These are phyloP conservation scores for Trametes hirsuta DNA, from an alignment of 1,284 basidiomycete species.

Conservation along the genomic window DNA sequence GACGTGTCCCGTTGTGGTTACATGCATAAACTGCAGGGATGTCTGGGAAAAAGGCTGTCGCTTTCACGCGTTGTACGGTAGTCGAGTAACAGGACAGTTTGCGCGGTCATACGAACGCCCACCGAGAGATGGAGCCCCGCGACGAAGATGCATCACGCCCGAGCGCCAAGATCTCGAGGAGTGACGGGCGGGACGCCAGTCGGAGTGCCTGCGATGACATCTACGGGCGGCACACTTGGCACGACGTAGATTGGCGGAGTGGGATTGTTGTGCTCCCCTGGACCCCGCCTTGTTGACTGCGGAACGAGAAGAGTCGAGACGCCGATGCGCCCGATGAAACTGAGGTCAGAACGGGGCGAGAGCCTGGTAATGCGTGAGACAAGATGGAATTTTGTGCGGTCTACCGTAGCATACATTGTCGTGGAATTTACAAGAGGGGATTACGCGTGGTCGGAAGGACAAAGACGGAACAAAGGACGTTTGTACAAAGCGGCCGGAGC, in stretches of 20 bases:
- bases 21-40: background rate
- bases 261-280: background rate
- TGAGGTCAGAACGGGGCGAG: background rate
- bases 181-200: background rate
- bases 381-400: background rate
- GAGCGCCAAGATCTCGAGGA: too few species aligned
- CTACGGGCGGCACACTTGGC: conserved; percentile 1
- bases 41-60: conserved; percentile 1
- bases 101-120: too few species aligned
- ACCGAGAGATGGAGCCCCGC: too few species aligned
- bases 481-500: conserved; percentile 4
- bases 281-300: too few species aligned
- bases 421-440: conserved; percentile 4
- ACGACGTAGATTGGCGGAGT: conserved; percentile 6
- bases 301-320: too few species aligned
- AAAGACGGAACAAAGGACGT: conserved; percentile 1
- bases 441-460: conserved; percentile 1
- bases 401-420: conserved; percentile 13
- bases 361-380: too few species aligned
- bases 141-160: too few species aligned
- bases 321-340: background rate
- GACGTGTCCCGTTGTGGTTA: background rate
- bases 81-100: background rate
- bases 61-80: conserved; percentile 4
- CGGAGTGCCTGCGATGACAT: background rate